Conservation (phyloP, 2,329 filamentous ascomycete genomes). For the Fusarium verrucosum region DNA sequence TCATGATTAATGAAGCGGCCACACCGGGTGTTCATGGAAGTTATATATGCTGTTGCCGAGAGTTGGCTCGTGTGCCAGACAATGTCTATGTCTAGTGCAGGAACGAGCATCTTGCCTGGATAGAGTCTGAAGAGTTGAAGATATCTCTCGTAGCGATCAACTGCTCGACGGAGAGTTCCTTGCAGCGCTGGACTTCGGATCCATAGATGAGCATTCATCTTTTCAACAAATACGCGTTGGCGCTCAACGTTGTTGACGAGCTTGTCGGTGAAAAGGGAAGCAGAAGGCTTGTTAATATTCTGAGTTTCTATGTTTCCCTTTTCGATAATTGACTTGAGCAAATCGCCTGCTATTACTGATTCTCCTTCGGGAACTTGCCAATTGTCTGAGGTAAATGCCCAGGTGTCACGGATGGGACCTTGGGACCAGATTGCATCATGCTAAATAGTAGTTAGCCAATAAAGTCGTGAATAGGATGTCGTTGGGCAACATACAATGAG, state of each 20-base stretch:
- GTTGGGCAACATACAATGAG: slow-evolving; percentile 10
- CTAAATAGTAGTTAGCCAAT: slow-evolving; percentile 8
- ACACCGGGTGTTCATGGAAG: slow-evolving; percentile 16
- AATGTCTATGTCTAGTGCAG: slow-evolving; percentile 53
- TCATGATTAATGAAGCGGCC: slow-evolving; percentile 45
- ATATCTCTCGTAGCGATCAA: slow-evolving; percentile 52
- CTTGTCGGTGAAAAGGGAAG: neutral
- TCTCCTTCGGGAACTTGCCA: slow-evolving; percentile 1
- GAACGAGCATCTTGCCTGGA: slow-evolving; percentile 48
- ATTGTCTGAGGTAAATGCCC: slow-evolving; percentile 6
- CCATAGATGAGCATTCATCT: slow-evolving; percentile 53
- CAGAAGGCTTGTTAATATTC: neutral
- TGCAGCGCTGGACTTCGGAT: slow-evolving; percentile 48
- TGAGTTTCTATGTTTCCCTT: neutral
- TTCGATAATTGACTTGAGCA: slow-evolving; percentile 9
- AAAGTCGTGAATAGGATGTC: accelerated
- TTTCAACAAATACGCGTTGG: slow-evolving; percentile 51
- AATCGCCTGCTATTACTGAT: neutral
- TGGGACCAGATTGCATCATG: slow-evolving; percentile 28
- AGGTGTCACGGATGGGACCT: slow-evolving; percentile 17
- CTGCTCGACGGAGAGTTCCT: slow-evolving; percentile 49
- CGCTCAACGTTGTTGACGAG: slow-evolving; percentile 39
- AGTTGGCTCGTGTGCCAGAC: slow-evolving; percentile 56
- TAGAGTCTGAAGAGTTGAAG: slow-evolving; percentile 51
- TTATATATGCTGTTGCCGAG: slow-evolving; percentile 43